Percentiles rank a stretch among this genome's conserved stretches.
Conservation (phyloP, 2,329 filamentous ascomycete genomes). For the Paraconiothyrium brasiliense region DNA sequence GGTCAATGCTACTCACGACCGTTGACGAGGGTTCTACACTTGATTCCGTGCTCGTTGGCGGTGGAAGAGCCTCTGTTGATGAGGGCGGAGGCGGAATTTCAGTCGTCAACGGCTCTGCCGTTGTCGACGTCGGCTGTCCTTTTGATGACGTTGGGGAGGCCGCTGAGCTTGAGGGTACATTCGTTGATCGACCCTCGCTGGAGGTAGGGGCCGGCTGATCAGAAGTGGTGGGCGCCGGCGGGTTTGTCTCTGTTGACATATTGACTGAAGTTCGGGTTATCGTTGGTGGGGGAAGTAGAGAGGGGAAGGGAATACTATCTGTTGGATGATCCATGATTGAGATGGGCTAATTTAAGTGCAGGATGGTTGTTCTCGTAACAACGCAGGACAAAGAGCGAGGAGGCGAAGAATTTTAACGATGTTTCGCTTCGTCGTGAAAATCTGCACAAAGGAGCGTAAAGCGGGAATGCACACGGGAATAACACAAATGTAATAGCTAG, state of each 20-base stretch:
- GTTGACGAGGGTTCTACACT: not conserved
- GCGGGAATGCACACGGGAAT: not conserved
- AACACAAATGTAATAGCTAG: not conserved
- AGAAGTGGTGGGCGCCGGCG: not conserved
- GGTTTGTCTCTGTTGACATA: constrained; percentile 1
- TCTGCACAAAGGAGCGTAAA: not conserved
- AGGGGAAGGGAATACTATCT: not conserved
- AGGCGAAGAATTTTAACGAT: constrained; percentile 1
- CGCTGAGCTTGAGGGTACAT: not conserved
- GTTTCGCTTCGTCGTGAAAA: not conserved
- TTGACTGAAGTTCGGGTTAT: not conserved
- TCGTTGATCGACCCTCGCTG: not conserved
- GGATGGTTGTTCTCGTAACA: not conserved
- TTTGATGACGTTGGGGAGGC: not conserved
- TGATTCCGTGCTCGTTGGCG: not conserved
- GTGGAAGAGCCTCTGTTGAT: not conserved
- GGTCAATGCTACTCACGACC: not conserved
- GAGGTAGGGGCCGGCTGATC: not conserved
- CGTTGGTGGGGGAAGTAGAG: not conserved
- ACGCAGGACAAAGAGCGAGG: constrained; percentile 2
- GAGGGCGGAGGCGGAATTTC: not conserved
- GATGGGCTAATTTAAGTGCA: not conserved
- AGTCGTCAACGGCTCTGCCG: not conserved
- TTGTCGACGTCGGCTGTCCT: not conserved
- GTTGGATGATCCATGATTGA: constrained; percentile 3